Percentiles rank a stretch among this genome's conserved stretches.
These are phyloP conservation scores for Centrapalus pauciflorus DNA, from an alignment of 129 eudicot genomes.

Conservation along the genomic window DNA sequence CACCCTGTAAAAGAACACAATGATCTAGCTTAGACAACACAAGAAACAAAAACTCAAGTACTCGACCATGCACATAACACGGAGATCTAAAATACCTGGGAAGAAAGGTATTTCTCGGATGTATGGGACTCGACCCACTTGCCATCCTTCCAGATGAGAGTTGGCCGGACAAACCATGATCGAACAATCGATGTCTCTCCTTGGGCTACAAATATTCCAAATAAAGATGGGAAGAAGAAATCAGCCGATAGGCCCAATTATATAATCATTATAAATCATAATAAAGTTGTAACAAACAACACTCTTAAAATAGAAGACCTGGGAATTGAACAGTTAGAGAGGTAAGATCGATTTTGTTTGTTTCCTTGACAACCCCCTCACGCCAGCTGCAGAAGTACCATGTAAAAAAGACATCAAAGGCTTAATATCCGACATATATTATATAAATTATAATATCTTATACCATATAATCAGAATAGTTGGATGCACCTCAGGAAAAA, in stretches of 20 bases:
- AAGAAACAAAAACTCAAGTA: neutral
- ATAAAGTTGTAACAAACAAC: too few species aligned
- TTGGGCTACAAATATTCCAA: constrained; percentile 38
- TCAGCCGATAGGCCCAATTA: neutral
- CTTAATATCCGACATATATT: neutral
- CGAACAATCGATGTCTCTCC: constrained; percentile 46
- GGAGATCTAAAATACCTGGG: constrained; percentile 44
- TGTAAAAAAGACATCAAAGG: constrained; percentile 2
- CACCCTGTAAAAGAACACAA: constrained; percentile 61
- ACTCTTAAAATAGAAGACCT: constrained; percentile 41
- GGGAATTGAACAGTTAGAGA: constrained; percentile 61
- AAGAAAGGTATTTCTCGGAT: constrained; percentile 31
- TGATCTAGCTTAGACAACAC: neutral
- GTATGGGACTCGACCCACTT: constrained; percentile 54
- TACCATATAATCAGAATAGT: neutral
- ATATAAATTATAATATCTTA: neutral
- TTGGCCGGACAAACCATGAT: constrained; percentile 63
- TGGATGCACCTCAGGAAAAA: neutral
- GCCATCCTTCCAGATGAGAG: constrained; percentile 58
- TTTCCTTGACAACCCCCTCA: constrained; percentile 73
- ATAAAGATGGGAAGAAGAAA: neutral
- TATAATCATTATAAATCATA: neutral
- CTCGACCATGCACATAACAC: too few species aligned
- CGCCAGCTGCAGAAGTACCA: constrained; percentile 66
- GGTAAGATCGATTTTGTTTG: constrained; percentile 54